phyloP scores from a whole-genome alignment of 208 protist species.

The Acanthamoeba castellanii region DNA sequence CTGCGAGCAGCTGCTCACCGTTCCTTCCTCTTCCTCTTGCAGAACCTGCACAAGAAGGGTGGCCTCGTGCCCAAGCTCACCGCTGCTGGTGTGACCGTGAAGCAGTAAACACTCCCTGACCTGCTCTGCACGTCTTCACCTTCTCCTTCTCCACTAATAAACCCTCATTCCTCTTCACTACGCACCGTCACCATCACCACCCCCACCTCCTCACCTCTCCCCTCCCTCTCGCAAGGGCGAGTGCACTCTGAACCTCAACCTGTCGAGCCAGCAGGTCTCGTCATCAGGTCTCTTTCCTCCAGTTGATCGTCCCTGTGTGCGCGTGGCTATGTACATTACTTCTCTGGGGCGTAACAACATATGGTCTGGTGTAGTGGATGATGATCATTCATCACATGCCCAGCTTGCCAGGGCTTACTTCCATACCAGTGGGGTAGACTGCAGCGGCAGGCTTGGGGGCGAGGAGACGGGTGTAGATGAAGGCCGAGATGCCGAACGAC shows the following conservation, averaged over 20 bases:
- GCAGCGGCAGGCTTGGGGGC: neutral
- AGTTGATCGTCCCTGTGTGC: too few relatives aligned
- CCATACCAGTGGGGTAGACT: too few relatives aligned
- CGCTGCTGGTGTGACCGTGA: conserved; percentile 29
- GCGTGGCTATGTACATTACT: too few relatives aligned
- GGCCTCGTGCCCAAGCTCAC: conserved; percentile 57
- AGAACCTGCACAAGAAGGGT: conserved; percentile 51
- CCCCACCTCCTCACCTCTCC: neutral
- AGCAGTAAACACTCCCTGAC: conserved; percentile 8
- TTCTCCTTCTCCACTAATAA: neutral
- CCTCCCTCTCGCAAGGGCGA: neutral
- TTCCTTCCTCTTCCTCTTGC: neutral
- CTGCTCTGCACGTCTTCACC: neutral
- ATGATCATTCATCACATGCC: too few relatives aligned
- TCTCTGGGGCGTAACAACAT: too few relatives aligned
- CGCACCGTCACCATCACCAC: too few relatives aligned
- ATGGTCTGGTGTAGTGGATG: too few relatives aligned
- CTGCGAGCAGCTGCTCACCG: too few relatives aligned
- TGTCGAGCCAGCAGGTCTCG: too few relatives aligned
- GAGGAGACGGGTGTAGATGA: neutral
- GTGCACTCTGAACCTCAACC: neutral
- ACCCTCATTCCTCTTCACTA: neutral
- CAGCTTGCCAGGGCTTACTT: too few relatives aligned
- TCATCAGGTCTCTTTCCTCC: too few relatives aligned
- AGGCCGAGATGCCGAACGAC: neutral